These are phyloP conservation scores for Cymbopogon citratus DNA, from an alignment of 176 grass and related monocot genomes.

Conservation along the genomic window DNA sequence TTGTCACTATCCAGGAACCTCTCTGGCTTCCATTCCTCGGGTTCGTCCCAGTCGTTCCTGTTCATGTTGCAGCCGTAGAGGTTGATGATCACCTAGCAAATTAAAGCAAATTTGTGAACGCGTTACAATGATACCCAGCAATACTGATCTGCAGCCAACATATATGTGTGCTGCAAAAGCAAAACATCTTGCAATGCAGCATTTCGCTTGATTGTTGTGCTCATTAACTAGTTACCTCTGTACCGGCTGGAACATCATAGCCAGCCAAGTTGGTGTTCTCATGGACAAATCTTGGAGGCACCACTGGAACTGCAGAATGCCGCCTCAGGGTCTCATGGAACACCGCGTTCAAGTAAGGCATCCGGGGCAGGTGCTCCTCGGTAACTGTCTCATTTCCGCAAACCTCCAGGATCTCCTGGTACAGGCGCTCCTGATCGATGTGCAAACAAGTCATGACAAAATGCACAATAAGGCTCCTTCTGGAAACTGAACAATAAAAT, in stretches of 20 bases:
- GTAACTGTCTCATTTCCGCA: conserved; percentile 43
- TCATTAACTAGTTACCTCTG: no score
- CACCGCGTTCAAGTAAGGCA: conserved; percentile 62
- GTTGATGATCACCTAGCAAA: conserved; percentile 61
- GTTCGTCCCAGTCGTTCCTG: conserved; percentile 56
- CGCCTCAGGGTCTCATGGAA: conserved; percentile 74
- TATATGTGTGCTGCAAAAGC: no score
- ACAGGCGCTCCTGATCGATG: conserved; percentile 72
- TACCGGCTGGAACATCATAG: conserved; percentile 50
- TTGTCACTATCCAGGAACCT: conserved; percentile 57
- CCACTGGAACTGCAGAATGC: conserved; percentile 55
- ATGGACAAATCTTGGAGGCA: conserved; percentile 70
- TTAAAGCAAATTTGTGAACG: background rate
- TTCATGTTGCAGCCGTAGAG: conserved; percentile 87
- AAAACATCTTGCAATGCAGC: no score
- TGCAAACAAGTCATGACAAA: no score
- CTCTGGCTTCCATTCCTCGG: conserved; percentile 73
- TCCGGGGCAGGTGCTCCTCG: conserved; percentile 56
- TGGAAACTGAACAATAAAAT: background rate
- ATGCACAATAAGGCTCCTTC: no score
- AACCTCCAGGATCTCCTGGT: conserved; percentile 53
- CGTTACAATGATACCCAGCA: no score
- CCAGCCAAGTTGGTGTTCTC: conserved; percentile 61
- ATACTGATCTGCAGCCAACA: no score
- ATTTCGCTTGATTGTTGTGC: background rate